phyloP scores from a whole-genome alignment of 2,329 filamentous ascomycete species.

The Penicillium sp. region DNA sequence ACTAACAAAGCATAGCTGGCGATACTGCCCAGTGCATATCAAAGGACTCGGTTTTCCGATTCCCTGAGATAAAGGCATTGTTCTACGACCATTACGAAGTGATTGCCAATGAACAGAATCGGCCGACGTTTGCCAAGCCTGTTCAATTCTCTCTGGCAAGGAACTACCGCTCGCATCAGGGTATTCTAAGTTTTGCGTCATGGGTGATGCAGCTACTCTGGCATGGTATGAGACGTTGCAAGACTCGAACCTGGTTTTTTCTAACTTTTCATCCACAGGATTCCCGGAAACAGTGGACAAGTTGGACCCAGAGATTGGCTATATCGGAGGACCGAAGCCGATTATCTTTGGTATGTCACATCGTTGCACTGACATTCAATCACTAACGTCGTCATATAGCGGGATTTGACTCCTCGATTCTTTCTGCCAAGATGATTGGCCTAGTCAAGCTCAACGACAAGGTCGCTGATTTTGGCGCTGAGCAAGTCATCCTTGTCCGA shows the following conservation, averaged over 20 bases:
- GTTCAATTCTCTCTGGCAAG: conserved; percentile 24
- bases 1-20: conserved; percentile 17
- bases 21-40: conserved; percentile 37
- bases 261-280: conserved; percentile 4
- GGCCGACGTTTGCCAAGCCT: conserved; percentile 15
- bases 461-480: conserved; percentile 28
- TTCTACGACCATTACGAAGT: conserved; percentile 27
- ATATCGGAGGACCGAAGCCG: conserved; percentile 24
- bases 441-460: conserved; percentile 17
- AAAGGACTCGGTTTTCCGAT: conserved; percentile 33
- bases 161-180: conserved; percentile 36
- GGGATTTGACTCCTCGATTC: conserved; percentile 15
- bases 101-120: conserved; percentile 7
- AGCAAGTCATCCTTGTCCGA: conserved; percentile 34
- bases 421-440: conserved; percentile 23
- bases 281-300: conserved; percentile 32
- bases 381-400: conserved; percentile 7
- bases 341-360: conserved; percentile 17
- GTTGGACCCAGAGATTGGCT: conserved; percentile 27
- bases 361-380: conserved; percentile 1
- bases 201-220: conserved; percentile 30
- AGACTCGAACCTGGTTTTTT: background rate
- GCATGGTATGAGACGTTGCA: conserved; percentile 10
- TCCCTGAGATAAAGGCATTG: conserved; percentile 29
- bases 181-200: conserved; percentile 31